Percentiles rank a stretch among this genome's conserved stretches.
These are phyloP conservation scores for Volvox africanus DNA, from an alignment of 139 green algal species.

Conservation along the genomic window DNA sequence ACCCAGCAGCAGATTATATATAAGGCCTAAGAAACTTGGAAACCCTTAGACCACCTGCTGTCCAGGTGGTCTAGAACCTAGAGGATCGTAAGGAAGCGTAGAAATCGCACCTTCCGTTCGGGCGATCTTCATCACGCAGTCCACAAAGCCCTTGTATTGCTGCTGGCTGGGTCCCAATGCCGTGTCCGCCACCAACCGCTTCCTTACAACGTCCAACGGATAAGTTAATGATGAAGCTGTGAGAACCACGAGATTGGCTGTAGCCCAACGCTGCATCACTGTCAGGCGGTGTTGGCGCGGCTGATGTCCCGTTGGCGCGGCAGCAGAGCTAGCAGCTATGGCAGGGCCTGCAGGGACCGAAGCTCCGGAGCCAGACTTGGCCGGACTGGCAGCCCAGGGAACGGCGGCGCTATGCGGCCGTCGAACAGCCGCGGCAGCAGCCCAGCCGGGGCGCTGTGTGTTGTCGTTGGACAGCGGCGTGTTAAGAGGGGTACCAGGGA, in stretches of 20 bases:
- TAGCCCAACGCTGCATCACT: conserved; percentile 17
- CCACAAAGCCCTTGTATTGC: conserved; percentile 44
- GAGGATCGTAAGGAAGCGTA: background rate
- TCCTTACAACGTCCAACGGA: conserved; percentile 58
- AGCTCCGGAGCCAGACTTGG: background rate
- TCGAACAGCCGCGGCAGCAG: no score
- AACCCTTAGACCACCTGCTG: no score
- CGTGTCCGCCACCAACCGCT: conserved; percentile 61
- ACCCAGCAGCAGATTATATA: no score
- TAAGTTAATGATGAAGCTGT: conserved; percentile 52
- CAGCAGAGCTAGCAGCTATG: no score
- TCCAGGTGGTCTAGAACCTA: no score
- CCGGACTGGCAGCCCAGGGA: no score
- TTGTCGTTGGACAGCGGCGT: no score
- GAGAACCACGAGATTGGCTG: conserved; percentile 44
- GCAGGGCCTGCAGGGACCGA: no score
- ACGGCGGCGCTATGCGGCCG: no score
- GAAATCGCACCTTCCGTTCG: conserved; percentile 43
- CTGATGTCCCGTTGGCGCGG: background rate
- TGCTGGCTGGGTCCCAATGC: background rate
- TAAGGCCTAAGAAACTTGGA: no score
- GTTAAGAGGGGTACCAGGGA: no score
- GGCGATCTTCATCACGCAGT: conserved; percentile 49
- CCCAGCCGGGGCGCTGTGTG: no score
- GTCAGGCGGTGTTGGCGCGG: background rate